phyloP scores from a whole-genome alignment of 2,329 filamentous ascomycete species.

The Penicillium sp. region DNA sequence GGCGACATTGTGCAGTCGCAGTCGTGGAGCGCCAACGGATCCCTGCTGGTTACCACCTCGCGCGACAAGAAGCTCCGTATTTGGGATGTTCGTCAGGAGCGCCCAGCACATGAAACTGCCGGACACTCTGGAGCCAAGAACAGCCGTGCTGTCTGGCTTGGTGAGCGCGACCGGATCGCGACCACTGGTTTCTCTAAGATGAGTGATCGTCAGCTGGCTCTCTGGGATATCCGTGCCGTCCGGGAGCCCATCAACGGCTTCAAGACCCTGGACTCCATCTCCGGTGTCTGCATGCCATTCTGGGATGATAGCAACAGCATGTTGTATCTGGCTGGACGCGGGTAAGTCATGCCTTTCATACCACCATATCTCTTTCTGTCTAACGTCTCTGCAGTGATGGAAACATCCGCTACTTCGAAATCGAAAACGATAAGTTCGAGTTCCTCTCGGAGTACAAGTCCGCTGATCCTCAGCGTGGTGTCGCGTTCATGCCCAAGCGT shows the following conservation, averaged over 20 bases:
- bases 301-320: conserved; percentile 98
- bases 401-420: conserved; percentile 99
- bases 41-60: conserved; percentile 85
- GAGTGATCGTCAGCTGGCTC: conserved; percentile 93
- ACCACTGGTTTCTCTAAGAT: conserved; percentile 97
- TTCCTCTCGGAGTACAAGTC: conserved; percentile 97
- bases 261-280: conserved; percentile 88
- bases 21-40: conserved; percentile 90
- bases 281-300: conserved; percentile 98
- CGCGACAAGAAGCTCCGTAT: conserved; percentile 97
- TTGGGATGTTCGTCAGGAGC: conserved; percentile 96
- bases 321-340: conserved; percentile 94
- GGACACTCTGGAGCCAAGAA: conserved; percentile 96
- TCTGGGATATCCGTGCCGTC: conserved; percentile 87
- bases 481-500: conserved; percentile 92
- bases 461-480: conserved; percentile 86
- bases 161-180: conserved; percentile 91
- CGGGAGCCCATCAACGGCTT: conserved; percentile 85
- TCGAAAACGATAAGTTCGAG: conserved; percentile 98
- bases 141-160: conserved; percentile 94
- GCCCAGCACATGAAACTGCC: conserved; percentile 75
- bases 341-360: conserved; percentile 57
- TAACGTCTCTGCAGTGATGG: conserved; percentile 66
- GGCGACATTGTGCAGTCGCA: conserved; percentile 91
- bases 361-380: conserved; percentile 1